Evolutionary conservation across 2,329 filamentous ascomycete genomes (phyloP), one percentile per base, ranked within the genome.

Genomic region (Pyrenochaeta sp.): DNA sequence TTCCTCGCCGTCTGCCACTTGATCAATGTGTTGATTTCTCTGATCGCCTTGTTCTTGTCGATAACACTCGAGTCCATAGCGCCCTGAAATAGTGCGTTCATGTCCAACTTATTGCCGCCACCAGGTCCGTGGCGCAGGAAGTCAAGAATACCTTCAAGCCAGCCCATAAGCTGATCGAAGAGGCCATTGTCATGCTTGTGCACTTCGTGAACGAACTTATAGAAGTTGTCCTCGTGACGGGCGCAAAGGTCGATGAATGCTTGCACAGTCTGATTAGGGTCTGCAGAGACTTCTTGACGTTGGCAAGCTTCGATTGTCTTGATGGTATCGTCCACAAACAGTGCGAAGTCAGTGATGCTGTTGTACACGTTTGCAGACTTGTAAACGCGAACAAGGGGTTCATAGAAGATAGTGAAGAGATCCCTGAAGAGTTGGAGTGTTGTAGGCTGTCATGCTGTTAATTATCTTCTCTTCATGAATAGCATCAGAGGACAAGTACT

Each of bases 321-420:
- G 64, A 98, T 97, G 73, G 93, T 90, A 74, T 99, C 95, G 69
- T 97, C 92, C 47, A 95, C 87, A 67, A 99, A 99, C 33, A 87
- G 83, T 0, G 94, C 90, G 78, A 99, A 98, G 75, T 99, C 95
- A 0, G 94, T 98, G 55, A 99, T 94, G 71, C 91, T 96, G 80
- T 88, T 95, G 82, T 98, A 98, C 21, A 99, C 94, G 67, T 98
- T 99, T 61, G 95, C 95, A 17, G 93, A 97, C 78, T 98, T 99
- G 83, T 99, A 99, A 0, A 99, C 95, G 42, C 95, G 86, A 14
- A 99, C 92, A 18, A 99, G 87, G 0, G 95, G 95, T 73, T 99
- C 95, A 77, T 99, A 99, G 79, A 99, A 99, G 72, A 99, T 98
- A 30, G 92, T 96, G 75, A 99, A 98, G 20, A 99, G 83, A 69